Base-by-base conservation (phyloP, 306 rosid species). In the Biancaea sappan region DNA sequence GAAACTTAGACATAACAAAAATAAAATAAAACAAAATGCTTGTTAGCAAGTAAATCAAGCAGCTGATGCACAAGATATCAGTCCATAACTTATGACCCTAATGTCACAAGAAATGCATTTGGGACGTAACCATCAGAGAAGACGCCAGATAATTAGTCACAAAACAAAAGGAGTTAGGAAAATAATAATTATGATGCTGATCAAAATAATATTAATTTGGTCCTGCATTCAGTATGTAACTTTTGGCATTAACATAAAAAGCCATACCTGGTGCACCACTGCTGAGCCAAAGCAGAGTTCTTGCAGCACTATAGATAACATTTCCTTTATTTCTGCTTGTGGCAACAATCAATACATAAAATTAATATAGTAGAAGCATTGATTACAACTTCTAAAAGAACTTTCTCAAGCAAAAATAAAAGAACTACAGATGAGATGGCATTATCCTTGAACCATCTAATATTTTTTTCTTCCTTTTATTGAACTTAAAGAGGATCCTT, bases 181-280 rank as follows among this genome's bases (percentile, higher is more conserved):
- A 41, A 65, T 25, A 50, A 66, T 46, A 28, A 67, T 0, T 1
- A 40, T 50, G 12, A 43, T 5, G 34, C 38, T 40, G 66, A 51
- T 72, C 68, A 72, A 28, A 41, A 46, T 24, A 38, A 59, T 40
- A 26, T 43, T 15, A 22, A 6, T 11, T 57, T 26, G 46, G 16
- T 48, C 65, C 61, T 29, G 29, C 46, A 57, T 18, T 84, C 67
- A 44, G 31, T 57, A 56, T 38, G 52, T 54, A 46, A 63, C 43
- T 44, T 51, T 29, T 56, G 75, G 59, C 29, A 65, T 54, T 31
- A 37, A 48, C 44, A 68, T 71, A 57, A 38, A 71, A 44, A 31
- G 32, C n/a, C 88, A 69, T 79, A 92, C 93, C 92, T 94, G 99
- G 84, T 94, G 97, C 56, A 94, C 97, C 81, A 94, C 99, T 18